A percentile compares a stretch with the other conserved stretches of the same genome.
phyloP scores from a whole-genome alignment of 2,329 filamentous ascomycete species.

The Hypomyces perniciosus region DNA sequence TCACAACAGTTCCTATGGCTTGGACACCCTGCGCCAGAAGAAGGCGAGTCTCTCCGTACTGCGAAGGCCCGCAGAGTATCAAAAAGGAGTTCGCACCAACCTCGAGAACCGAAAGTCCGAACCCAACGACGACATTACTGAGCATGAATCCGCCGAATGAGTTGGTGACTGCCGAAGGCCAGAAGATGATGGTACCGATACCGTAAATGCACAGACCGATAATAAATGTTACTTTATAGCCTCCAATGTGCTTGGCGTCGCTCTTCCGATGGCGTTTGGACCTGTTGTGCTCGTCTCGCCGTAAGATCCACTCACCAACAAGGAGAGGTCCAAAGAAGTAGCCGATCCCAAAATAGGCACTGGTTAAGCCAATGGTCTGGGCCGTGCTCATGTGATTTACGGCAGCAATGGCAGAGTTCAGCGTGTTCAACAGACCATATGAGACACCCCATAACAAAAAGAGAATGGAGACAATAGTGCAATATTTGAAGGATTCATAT shows the following conservation, averaged over 20 bases:
- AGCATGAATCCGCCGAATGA: slow-evolving; percentile 76
- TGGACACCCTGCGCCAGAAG: slow-evolving; percentile 72
- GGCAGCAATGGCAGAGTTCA: slow-evolving; percentile 65
- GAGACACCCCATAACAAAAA: slow-evolving; percentile 90
- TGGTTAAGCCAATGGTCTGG: slow-evolving; percentile 62
- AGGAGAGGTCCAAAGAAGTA: slow-evolving; percentile 66
- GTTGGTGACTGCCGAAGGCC: slow-evolving; percentile 68
- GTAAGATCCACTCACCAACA: slow-evolving; percentile 64
- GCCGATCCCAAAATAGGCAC: slow-evolving; percentile 63
- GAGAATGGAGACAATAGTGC: slow-evolving; percentile 68
- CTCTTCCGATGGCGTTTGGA: slow-evolving; percentile 33
- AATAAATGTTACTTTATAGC: slow-evolving; percentile 78
- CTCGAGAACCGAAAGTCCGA: slow-evolving; percentile 70
- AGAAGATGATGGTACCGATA: slow-evolving; percentile 75
- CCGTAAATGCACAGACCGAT: slow-evolving; percentile 70
- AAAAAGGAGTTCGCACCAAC: slow-evolving; percentile 74
- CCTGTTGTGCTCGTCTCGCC: slow-evolving; percentile 58
- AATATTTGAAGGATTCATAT: slow-evolving; percentile 63
- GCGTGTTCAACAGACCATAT: slow-evolving; percentile 76
- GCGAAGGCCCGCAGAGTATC: slow-evolving; percentile 64
- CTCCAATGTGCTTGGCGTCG: slow-evolving; percentile 45
- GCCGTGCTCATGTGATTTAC: slow-evolving; percentile 56
- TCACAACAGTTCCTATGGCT: slow-evolving; percentile 67
- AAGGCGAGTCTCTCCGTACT: slow-evolving; percentile 68
- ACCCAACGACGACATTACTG: slow-evolving; percentile 67